Evolutionary conservation across 2,329 filamentous ascomycete species (phyloP), one percentile per base, ranked within the genome.

Genomic region (Endothia cerciana): DNA sequence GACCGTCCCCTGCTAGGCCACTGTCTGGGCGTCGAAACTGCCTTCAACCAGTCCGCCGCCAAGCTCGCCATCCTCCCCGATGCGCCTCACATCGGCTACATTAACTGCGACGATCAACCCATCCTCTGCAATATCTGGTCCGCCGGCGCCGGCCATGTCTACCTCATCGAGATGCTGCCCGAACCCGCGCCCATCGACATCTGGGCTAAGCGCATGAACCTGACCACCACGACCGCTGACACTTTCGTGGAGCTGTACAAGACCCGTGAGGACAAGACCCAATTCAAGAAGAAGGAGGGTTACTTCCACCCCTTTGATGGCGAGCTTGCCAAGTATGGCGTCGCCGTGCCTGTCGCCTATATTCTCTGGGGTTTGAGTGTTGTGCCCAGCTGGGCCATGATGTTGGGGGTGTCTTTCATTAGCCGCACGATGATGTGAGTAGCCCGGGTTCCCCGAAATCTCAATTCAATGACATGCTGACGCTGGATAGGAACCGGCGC

Each of bases 221-320:
- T 88, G 72, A 92, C 89, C 70, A 88, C 86, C 67, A 85, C 87
- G 66, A 89, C 88, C 25, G 79, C 87, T 41, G 83, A 88, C 65
- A 87, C 89, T 64, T 83, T 93, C 69, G 79, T 86, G 61, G 80
- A 86, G 65, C 79, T 92, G 63, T 83, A 87, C 70, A 77, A 84
- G 66, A 83, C 87, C 74, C 85, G 87, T 70, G 75, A 76, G 53
- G 74, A 73, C 67, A 79, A 79, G 72, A 72, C 75, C 36, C 68
- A 68, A 62, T 81, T 83, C 73, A 74, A 72, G 40, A 74, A 78
- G 49, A 74, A 84, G 64, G 87, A 91, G 70, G 89, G 90, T 61
- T 81, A 83, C 74, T 93, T 91, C 83, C 91, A 94, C 77, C 91
- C 91, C 68, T 90, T 93, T 74, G 86, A 92, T 73, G 90, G 91